Evolutionary conservation across 805 yeast genomes (phyloP), one percentile per base, ranked within the genome.

Genomic region (Ogataea nonfermentans): DNA sequence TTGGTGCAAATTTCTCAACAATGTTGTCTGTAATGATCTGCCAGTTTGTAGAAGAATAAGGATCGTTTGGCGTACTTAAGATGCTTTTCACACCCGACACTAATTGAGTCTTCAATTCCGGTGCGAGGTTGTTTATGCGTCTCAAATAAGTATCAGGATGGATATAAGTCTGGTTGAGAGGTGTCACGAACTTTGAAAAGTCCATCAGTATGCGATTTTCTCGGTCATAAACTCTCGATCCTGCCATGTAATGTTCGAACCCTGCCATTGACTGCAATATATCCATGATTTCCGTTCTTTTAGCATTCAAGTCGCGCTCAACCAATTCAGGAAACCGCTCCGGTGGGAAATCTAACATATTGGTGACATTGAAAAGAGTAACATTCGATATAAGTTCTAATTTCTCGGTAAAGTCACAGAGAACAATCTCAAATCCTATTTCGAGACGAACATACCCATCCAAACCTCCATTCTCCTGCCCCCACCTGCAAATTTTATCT

Each of bases 361-460:
- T 66, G 10, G 68, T 63, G 2, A 60, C 59, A 43, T 62, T 56
- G 3, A 61, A 52, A 30, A 75, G 44, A 0, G 76, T 62, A 3
- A 69, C 60, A 49, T 71, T 74, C 2, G 74, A 67, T 6, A 77
- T 66, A 24, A 78, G 46, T 41, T 68, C 68, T 5, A 76, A 31
- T 40, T 73, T 69, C n/a, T 66, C 70, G n/a, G 52, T 40, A 56
- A 80, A 78, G 51, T 79, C 77, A 59, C 86, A 80, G 9, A 79
- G 39, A 9, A 79, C 66, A n/a, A 79, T 66, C 53, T 79, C 86
- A 53, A 68, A 80, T 0, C 84, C 84, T 30, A 75, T 61, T 52
- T 80, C 85, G 13, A 79, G 63, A 48, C 86, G 62, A 5, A 80
- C 61, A 16, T 70, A 61, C 0, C 85, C 86, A 55, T 79, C 81